Percentiles rank a stretch among this genome's conserved stretches.
phyloP scores from a whole-genome alignment of 1,284 basidiomycete genomes.

The Ustilago curta region DNA sequence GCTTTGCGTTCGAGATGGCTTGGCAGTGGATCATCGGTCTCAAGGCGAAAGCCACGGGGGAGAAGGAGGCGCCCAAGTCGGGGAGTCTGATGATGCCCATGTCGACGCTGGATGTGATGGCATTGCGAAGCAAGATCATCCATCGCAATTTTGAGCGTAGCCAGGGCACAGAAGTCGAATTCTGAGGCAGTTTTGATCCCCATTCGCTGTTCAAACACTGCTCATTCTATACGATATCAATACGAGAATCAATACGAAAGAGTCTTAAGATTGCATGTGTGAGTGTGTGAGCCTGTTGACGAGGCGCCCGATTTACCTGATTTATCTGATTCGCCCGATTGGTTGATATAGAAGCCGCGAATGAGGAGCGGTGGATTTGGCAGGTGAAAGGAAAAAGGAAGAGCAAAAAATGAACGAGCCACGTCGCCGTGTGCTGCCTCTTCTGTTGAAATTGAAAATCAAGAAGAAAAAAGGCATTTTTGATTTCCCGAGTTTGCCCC shows the following conservation, averaged over 20 bases:
- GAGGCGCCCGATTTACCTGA: background rate
- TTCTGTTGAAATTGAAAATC: background rate
- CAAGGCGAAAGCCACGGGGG: conserved; percentile 26
- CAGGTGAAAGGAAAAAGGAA: no score
- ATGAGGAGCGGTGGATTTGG: conserved; percentile 31
- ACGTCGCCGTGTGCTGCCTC: conserved; percentile 22
- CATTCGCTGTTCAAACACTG: no score
- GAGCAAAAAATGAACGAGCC: no score
- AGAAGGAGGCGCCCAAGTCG: conserved; percentile 6
- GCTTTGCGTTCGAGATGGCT: conserved; percentile 44
- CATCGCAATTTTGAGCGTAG: conserved; percentile 22
- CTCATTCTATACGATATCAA: no score
- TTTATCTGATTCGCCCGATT: conserved; percentile 7
- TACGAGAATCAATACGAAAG: no score
- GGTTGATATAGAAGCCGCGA: background rate
- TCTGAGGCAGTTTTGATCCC: conserved; percentile 1
- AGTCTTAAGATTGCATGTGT: no score
- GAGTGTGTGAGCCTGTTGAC: no score
- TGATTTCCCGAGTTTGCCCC: conserved; percentile 20
- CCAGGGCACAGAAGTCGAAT: conserved; percentile 18
- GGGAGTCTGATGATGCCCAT: conserved; percentile 27
- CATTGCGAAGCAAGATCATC: conserved; percentile 32
- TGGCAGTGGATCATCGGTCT: conserved; percentile 36
- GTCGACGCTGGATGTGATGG: conserved; percentile 24
- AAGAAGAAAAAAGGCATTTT: background rate